These are phyloP conservation scores for Lyophyllum shimeji DNA, from an alignment of 768 basidiomycete genomes.

Conservation along the genomic window DNA sequence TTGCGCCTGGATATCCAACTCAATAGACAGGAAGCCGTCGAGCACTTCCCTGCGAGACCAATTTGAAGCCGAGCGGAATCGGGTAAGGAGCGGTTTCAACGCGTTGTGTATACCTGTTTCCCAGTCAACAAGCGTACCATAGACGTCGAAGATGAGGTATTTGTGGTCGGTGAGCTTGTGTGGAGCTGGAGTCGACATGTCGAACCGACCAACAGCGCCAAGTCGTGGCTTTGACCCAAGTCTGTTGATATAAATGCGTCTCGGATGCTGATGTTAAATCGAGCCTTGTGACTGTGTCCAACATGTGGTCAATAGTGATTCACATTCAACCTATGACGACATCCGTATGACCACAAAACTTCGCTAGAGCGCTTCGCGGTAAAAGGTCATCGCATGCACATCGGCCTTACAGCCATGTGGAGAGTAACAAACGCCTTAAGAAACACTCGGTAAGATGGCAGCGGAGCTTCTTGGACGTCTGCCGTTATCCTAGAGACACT, in stretches of 20 bases:
- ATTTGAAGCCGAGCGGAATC: constrained; percentile 34
- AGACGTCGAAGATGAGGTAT: constrained; percentile 72
- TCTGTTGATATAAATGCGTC: neutral
- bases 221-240: neutral
- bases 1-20: constrained; percentile 56
- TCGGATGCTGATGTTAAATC: no score
- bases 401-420: no score
- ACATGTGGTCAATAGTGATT: no score
- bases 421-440: no score
- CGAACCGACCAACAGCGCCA: neutral
- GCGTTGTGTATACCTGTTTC: constrained; percentile 62
- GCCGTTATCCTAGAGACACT: no score
- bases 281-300: no score
- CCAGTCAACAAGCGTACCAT: constrained; percentile 81
- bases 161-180: constrained; percentile 42
- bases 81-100: constrained; percentile 50
- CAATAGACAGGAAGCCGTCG: constrained; percentile 48
- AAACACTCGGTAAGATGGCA: no score
- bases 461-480: no score
- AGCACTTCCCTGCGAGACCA: constrained; percentile 57
- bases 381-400: no score
- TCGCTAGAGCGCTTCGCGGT: no score
- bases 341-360: no score
- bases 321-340: no score
- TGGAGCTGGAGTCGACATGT: neutral